Percentiles rank a stretch among this genome's conserved stretches.
Evolutionary conservation across 148 eudicot genomes (phyloP).

Genomic region (Rhododendron molle): DNA sequence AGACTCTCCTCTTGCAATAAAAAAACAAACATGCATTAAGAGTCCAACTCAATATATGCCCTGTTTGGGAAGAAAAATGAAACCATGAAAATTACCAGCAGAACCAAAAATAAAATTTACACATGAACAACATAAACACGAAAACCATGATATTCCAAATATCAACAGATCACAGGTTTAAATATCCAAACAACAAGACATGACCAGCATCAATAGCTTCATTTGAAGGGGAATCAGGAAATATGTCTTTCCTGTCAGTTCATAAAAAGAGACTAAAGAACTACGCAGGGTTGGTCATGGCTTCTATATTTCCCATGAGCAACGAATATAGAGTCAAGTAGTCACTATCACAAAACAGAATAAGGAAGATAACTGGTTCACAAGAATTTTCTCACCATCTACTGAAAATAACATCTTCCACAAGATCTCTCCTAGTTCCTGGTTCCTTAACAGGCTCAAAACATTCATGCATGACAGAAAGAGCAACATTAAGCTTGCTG

Average conservation of each 20-base stretch:
- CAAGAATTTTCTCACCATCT: constrained; percentile 39
- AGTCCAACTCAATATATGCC: neutral
- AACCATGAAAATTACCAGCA: neutral
- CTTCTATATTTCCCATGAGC: neutral
- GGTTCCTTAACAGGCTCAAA: constrained; percentile 85
- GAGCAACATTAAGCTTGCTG: constrained; percentile 68
- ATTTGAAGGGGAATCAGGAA: neutral
- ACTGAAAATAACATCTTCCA: constrained; percentile 77
- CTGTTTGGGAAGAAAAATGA: neutral
- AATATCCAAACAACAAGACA: neutral
- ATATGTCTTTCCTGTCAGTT: neutral
- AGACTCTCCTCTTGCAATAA: neutral
- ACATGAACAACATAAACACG: neutral
- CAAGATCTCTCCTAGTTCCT: constrained; percentile 62
- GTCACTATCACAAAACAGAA: neutral
- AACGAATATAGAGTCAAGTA: neutral
- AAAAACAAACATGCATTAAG: neutral
- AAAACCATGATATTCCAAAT: neutral
- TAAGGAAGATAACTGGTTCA: neutral
- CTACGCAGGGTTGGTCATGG: neutral
- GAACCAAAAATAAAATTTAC: neutral
- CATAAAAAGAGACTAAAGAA: neutral
- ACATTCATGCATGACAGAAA: constrained; percentile 89
- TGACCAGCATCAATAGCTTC: neutral
- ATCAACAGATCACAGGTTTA: neutral